These are phyloP conservation scores for Entophlyctis luteolus DNA, from an alignment of 192 early-diverging fungal genomes.

Conservation along the genomic window DNA sequence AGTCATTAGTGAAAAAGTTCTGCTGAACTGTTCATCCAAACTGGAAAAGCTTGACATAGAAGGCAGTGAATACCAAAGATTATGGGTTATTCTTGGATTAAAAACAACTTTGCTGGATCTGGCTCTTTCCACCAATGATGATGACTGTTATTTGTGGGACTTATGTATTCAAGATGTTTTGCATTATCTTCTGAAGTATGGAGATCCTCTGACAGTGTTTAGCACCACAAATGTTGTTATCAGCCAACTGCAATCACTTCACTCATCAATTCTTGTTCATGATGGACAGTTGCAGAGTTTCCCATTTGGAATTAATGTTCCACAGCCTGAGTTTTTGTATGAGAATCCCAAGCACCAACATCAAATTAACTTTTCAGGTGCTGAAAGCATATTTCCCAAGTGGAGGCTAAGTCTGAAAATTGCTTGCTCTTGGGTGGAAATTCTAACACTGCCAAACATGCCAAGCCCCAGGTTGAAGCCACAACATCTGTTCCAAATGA, in stretches of 20 bases:
- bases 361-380: conserved; percentile 7
- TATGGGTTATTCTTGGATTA: background rate
- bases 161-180: conserved; percentile 63
- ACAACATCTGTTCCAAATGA: conserved; percentile 57
- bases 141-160: conserved; percentile 65
- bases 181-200: conserved; percentile 56
- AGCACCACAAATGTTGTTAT: conserved; percentile 56
- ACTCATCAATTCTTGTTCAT: conserved; percentile 59
- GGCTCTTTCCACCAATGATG: conserved; percentile 52
- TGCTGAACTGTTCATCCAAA: too few species aligned
- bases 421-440: conserved; percentile 65
- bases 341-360: too few species aligned
- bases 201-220: conserved; percentile 42
- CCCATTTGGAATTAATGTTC: conserved; percentile 45
- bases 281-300: too few species aligned
- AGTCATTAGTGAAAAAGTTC: too few species aligned
- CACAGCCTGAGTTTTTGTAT: too few species aligned
- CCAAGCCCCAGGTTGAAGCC: conserved; percentile 1
- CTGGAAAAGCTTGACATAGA: too few species aligned
- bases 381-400: conserved; percentile 63
- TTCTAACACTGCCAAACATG: conserved; percentile 8
- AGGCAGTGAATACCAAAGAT: conserved; percentile 29
- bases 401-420: conserved; percentile 72
- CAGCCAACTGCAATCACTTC: conserved; percentile 58
- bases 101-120: conserved; percentile 54